Evolutionary conservation across 176 grass and related monocot genomes (phyloP).

Genomic region (Oryza punctata): DNA sequence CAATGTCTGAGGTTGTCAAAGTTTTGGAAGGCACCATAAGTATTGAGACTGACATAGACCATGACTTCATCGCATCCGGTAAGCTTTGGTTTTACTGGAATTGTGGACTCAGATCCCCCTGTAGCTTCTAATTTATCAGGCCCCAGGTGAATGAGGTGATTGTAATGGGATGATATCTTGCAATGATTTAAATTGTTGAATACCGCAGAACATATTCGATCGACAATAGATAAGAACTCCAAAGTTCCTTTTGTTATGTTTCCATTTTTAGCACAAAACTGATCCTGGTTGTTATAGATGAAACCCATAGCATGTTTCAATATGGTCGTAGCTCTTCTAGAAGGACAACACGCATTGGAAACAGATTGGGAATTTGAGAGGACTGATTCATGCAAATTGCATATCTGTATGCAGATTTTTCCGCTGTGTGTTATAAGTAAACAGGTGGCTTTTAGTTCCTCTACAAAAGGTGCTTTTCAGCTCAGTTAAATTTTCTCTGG

Average conservation of each 20-base stretch:
- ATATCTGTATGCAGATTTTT: not conserved
- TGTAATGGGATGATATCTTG: not conserved
- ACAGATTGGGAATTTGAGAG: not conserved
- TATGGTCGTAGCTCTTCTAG: not conserved
- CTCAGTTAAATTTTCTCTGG: not conserved
- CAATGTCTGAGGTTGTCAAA: slow-evolving; percentile 54
- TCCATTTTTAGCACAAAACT: not conserved
- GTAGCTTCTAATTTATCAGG: slow-evolving; percentile 38
- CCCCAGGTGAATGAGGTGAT: slow-evolving; percentile 28
- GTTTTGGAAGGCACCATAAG: slow-evolving; percentile 46
- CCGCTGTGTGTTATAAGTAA: not conserved
- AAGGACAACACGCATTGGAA: not conserved
- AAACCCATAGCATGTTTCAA: not conserved
- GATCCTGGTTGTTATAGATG: not conserved
- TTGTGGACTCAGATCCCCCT: slow-evolving; percentile 10
- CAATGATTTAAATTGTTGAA: not conserved
- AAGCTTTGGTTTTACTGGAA: not conserved
- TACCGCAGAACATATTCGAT: no score
- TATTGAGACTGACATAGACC: slow-evolving; percentile 28
- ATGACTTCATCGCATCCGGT: slow-evolving; percentile 21
- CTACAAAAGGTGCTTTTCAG: no score
- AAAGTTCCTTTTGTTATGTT: not conserved
- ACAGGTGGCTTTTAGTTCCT: not conserved
- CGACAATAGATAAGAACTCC: no score
- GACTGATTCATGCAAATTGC: not conserved